A percentile compares a stretch with the other conserved stretches of the same genome.
Evolutionary conservation across 495 filamentous ascomycete species (phyloP).

Genomic region (Hypomontagnella submonticulosa): DNA sequence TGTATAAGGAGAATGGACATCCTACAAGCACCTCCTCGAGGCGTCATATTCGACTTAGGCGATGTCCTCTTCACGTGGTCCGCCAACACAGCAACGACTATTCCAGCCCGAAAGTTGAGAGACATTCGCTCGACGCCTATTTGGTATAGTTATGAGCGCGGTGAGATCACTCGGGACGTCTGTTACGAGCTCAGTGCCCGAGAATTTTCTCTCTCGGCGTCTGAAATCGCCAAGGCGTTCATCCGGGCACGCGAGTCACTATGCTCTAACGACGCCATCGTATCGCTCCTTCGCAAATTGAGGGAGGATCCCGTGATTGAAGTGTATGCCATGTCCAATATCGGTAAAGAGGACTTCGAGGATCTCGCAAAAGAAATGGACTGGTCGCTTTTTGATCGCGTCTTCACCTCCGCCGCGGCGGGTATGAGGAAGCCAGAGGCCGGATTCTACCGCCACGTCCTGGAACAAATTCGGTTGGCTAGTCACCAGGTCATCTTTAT

Average conservation of each 20-base stretch:
- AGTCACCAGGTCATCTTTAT: slow-evolving; percentile 40
- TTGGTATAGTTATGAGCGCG: slow-evolving; percentile 32
- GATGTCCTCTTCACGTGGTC: slow-evolving; percentile 32
- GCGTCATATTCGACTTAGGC: slow-evolving; percentile 24
- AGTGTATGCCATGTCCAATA: slow-evolving; percentile 43
- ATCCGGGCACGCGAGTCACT: slow-evolving; percentile 21
- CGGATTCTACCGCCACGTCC: slow-evolving; percentile 44
- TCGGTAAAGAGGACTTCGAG: slow-evolving; percentile 43
- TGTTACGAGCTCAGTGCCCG: slow-evolving; percentile 26
- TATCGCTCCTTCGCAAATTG: slow-evolving; percentile 23
- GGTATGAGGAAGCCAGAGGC: slow-evolving; percentile 48
- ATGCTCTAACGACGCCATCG: slow-evolving; percentile 8
- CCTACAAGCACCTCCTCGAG: slow-evolving; percentile 17
- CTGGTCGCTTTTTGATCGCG: slow-evolving; percentile 45
- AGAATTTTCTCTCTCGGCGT: slow-evolving; percentile 12
- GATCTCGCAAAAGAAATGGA: slow-evolving; percentile 34
- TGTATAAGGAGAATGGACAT: slow-evolving; percentile 2
- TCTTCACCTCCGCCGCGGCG: slow-evolving; percentile 48
- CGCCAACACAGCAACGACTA: slow-evolving; percentile 12
- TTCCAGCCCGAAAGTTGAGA: slow-evolving; percentile 18
- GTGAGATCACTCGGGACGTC: slow-evolving; percentile 27
- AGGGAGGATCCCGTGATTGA: slow-evolving; percentile 7
- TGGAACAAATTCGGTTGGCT: slow-evolving; percentile 28
- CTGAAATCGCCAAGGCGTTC: slow-evolving; percentile 22
- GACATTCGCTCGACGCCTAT: slow-evolving; percentile 20